These are phyloP conservation scores for Epicoccum nigrum DNA, from an alignment of 2,329 filamentous ascomycete species.

Conservation along the genomic window DNA sequence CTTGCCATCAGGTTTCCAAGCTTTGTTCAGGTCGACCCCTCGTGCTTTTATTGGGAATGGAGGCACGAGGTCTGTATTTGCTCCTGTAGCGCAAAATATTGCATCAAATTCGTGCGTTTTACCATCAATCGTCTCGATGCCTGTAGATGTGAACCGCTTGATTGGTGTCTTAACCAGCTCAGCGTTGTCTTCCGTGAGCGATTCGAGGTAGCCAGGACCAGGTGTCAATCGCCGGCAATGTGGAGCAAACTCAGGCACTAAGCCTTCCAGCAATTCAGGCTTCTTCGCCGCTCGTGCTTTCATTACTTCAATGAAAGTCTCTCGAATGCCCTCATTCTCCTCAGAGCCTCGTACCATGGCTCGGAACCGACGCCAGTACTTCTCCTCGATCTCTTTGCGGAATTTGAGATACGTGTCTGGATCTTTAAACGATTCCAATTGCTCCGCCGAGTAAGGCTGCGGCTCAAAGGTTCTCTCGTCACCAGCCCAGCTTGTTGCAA, in stretches of 20 bases:
- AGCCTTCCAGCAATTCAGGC: conserved; percentile 49
- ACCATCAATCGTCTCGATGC: conserved; percentile 50
- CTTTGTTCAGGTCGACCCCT: conserved; percentile 59
- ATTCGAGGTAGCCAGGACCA: conserved; percentile 49
- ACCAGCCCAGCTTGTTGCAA: conserved; percentile 61
- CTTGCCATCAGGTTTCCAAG: conserved; percentile 63
- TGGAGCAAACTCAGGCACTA: conserved; percentile 49
- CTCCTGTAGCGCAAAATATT: conserved; percentile 69
- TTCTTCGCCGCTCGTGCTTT: conserved; percentile 50
- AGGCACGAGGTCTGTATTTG: conserved; percentile 59
- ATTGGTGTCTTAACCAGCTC: conserved; percentile 50
- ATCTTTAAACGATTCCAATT: conserved; percentile 64
- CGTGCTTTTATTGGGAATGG: conserved; percentile 65
- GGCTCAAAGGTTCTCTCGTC: conserved; percentile 50
- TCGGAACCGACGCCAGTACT: conserved; percentile 63
- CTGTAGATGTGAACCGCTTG: conserved; percentile 45
- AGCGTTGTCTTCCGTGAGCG: conserved; percentile 50
- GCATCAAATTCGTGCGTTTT: conserved; percentile 49
- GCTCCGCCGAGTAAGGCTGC: conserved; percentile 56
- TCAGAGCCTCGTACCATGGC: conserved; percentile 47
- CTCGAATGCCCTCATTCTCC: conserved; percentile 41
- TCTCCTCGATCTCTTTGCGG: conserved; percentile 53
- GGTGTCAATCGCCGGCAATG: conserved; percentile 44
- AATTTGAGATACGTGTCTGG: conserved; percentile 63
- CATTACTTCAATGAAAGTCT: conserved; percentile 43